Evolutionary conservation across 1,284 basidiomycete genomes (phyloP), one percentile per base, ranked within the genome.

Genomic region (Naganishia sp.): DNA sequence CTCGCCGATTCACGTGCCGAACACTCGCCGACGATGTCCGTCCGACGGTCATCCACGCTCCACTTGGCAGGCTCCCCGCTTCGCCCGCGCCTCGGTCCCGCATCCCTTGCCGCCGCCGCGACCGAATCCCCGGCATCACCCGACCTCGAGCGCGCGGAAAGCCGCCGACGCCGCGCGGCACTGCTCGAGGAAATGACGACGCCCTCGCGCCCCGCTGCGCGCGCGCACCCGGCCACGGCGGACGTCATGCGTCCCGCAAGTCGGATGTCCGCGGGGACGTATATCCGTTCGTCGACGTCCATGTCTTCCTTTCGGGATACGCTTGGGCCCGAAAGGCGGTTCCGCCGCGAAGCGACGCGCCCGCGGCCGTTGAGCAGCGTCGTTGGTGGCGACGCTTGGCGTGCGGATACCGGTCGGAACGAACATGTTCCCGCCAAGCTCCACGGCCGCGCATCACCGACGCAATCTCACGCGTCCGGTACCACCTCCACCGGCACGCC

Each of bases 291-390:
- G 7, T 61, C 58, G 15, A 61, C 47, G n/a, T 61, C 58, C 32
- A 61, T 61, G 58, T 61, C 58, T n/a, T 61, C 58, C 2, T 61
- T 61, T 42, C 32, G 58, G n/a, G 35, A 13, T 28, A 23, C 25
- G 9, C 35, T 51, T 28, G 11, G 35, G 9, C 18, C 46, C 2
- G 3, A 23, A 2, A 28, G 47, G n/a, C 47, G 49, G 0, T 39
- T 39, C 21, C 49, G 49, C 21, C 58, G 58, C 7, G 41, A 50
- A 15, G 39, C 58, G 10, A 23, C 39, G 17, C 58, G 58, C 7
- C n/a, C n/a, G 28, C 28, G 28, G 28, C 35, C 47, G n/a, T 39
- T 28, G 32, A 42, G 10, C 47, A 42, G 10, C 47, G 32, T 42
- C 3, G 39, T 23, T 7, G 41, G 39, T 11, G 46, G 15, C 1